Conservation (phyloP, 78 protist species). For the Guillardia theta region DNA sequence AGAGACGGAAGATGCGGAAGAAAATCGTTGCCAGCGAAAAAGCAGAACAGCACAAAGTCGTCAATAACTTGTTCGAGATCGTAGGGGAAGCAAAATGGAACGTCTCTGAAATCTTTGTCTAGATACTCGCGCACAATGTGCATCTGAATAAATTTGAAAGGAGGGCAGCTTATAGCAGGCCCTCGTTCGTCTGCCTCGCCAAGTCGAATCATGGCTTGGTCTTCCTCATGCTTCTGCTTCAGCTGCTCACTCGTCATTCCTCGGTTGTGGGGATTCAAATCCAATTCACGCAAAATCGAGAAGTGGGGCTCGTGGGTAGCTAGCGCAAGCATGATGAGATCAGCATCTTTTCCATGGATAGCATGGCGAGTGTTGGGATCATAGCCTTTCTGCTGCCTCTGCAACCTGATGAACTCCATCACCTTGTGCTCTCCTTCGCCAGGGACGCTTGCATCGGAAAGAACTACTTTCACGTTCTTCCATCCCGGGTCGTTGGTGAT, state of each 20-base stretch:
- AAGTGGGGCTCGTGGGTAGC: constrained; percentile 98
- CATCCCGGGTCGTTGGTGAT: constrained; percentile 83
- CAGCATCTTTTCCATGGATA: constrained; percentile 92
- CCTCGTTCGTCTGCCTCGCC: constrained; percentile 6
- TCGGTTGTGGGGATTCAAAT: not conserved
- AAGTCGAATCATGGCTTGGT: not conserved
- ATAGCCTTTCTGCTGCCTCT: constrained; percentile 73
- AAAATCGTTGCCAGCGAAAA: constrained; percentile 98
- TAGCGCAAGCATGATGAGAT: constrained; percentile 95
- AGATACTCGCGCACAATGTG: constrained; percentile 69
- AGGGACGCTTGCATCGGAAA: constrained; percentile 86
- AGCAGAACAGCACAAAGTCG: constrained; percentile 95
- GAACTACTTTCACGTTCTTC: constrained; percentile 70
- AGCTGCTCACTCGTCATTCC: not conserved
- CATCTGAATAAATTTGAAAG: constrained; percentile 53
- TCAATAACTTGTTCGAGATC: constrained; percentile 93
- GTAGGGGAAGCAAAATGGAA: constrained; percentile 21
- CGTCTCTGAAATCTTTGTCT: constrained; percentile 44
- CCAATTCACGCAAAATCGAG: constrained; percentile 86
- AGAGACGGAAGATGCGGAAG: constrained; percentile 97
- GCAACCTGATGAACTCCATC: constrained; percentile 92
- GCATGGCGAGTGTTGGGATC: constrained; percentile 28
- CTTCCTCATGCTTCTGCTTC: not conserved
- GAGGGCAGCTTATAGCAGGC: not conserved
- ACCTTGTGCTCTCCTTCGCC: constrained; percentile 99